Evolutionary conservation across 345 rosid genomes (phyloP).

Genomic region (Gossypium raimondii): DNA sequence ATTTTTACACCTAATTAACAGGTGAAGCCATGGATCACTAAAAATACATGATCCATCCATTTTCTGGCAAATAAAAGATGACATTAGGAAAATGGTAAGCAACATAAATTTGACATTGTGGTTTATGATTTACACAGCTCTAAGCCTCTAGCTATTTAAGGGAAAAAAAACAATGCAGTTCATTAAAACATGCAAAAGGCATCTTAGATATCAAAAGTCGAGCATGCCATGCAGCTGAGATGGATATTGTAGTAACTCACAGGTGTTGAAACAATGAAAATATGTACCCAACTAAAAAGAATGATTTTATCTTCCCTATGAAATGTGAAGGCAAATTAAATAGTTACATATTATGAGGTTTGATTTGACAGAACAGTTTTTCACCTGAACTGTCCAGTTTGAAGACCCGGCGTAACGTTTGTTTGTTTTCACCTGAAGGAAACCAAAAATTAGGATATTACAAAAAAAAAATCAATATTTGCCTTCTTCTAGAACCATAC

Average conservation of each 20-base stretch:
- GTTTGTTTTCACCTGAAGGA: conserved; percentile 47
- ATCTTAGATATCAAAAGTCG: not conserved
- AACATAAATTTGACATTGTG: not conserved
- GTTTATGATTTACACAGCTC: not conserved
- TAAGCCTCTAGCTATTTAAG: not conserved
- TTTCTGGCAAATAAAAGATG: not conserved
- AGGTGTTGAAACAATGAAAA: not conserved
- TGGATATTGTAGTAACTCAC: not conserved
- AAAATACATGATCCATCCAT: conserved; percentile 1
- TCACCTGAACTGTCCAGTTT: conserved; percentile 64
- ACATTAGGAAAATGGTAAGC: not conserved
- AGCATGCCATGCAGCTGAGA: not conserved
- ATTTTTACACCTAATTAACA: not conserved
- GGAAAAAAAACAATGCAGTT: not conserved
- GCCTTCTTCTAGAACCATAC: not conserved
- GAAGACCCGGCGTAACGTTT: conserved; percentile 58
- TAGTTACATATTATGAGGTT: not conserved
- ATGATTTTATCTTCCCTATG: not conserved
- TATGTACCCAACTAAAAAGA: not conserved
- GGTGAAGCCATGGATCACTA: not conserved
- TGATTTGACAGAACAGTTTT: not conserved
- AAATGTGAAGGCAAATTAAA: not conserved
- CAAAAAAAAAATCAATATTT: not conserved
- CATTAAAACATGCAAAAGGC: not conserved
- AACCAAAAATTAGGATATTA: not conserved